These are phyloP conservation scores for Millerago galiae DNA, from an alignment of 805 yeast genomes.

Conservation along the genomic window DNA sequence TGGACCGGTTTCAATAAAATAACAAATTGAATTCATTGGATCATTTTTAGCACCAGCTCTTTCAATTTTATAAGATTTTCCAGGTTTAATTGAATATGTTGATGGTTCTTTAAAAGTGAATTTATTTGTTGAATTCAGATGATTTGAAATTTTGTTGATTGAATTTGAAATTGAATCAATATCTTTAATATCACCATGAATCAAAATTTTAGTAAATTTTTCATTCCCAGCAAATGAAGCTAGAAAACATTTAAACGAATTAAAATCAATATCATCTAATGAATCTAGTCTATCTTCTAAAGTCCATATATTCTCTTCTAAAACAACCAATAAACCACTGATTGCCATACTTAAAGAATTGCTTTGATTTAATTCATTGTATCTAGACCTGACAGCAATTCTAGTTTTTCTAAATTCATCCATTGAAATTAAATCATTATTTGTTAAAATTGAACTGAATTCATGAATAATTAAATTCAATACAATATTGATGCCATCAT, in stretches of 20 bases:
- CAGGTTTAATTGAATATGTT: constrained; percentile 33
- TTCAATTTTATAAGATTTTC: constrained; percentile 29
- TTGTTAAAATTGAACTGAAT: constrained; percentile 21
- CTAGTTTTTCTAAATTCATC: constrained; percentile 41
- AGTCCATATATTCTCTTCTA: constrained; percentile 53
- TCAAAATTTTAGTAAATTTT: constrained; percentile 34
- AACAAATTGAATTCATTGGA: constrained; percentile 44
- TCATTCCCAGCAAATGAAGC: constrained; percentile 21
- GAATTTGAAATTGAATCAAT: constrained; percentile 21
- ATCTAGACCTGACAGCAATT: constrained; percentile 40
- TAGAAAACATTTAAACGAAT: constrained; percentile 28
- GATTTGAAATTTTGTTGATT: constrained; percentile 23
- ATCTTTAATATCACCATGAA: constrained; percentile 43
- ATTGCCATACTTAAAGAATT: constrained; percentile 44
- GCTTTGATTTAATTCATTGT: constrained; percentile 35
- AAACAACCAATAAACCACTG: constrained; percentile 41
- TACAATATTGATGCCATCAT: constrained; percentile 31
- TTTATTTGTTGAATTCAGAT: constrained; percentile 11
- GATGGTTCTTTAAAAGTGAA: constrained; percentile 25
- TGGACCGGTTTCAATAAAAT: constrained; percentile 52
- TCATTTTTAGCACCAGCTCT: constrained; percentile 36
- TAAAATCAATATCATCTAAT: constrained; percentile 41
- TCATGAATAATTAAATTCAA: constrained; percentile 29
- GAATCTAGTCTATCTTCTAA: constrained; percentile 51
- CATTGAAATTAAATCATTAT: constrained; percentile 14